Conservation (phyloP, 352 stramenopile genomes). For the Phytophthora tentaculata region DNA sequence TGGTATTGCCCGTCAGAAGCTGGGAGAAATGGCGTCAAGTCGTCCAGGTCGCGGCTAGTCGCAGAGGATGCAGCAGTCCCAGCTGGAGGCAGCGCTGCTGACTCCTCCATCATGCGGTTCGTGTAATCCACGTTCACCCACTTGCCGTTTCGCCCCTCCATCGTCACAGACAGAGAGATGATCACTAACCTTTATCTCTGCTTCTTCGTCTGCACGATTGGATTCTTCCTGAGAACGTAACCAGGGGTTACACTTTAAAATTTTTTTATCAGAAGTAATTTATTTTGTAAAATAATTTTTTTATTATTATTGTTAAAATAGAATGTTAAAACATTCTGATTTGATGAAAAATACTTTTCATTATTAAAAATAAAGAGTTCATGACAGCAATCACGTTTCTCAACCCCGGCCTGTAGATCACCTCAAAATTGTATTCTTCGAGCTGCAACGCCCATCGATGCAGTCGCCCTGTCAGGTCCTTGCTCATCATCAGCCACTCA, state of each 20-base stretch:
- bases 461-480: too few species aligned
- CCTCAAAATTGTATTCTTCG: too few species aligned
- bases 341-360: not conserved
- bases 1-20: conserved; percentile 9
- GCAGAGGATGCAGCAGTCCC: not conserved
- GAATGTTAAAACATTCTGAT: not conserved
- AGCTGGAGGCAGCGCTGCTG: conserved; percentile 23
- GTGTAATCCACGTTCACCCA: conserved; percentile 91
- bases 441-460: too few species aligned
- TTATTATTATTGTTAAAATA: too few species aligned
- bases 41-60: conserved; percentile 6
- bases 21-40: conserved; percentile 26
- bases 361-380: too few species aligned
- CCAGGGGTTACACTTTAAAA: not conserved
- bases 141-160: conserved; percentile 78
- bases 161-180: conserved; percentile 14
- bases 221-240: conserved; percentile 30
- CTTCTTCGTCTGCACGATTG: conserved; percentile 2
- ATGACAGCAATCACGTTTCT: too few species aligned
- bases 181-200: not conserved
- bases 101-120: conserved; percentile 67
- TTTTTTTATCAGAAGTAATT: not conserved
- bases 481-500: too few species aligned
- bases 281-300: too few species aligned
- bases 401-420: too few species aligned